phyloP scores from a whole-genome alignment of 306 rosid species.

The Fragaria vesca region DNA sequence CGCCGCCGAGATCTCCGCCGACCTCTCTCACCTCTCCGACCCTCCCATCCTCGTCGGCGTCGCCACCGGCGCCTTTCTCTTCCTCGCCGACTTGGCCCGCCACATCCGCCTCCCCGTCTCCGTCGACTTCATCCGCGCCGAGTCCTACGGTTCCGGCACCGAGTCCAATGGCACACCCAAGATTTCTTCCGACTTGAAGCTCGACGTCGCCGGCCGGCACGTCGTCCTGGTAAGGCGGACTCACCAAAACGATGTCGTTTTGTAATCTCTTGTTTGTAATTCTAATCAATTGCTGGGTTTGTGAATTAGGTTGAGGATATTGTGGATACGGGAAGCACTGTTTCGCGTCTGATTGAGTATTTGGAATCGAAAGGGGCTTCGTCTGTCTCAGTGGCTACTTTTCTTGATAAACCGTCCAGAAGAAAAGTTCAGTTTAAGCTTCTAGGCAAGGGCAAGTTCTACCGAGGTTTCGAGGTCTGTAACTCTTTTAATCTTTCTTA shows the following conservation, averaged over 20 bases:
- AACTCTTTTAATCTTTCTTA: neutral
- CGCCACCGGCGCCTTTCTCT: too few relatives aligned
- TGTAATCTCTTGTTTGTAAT: neutral
- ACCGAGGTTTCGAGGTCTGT: conserved; percentile 69
- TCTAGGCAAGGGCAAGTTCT: conserved; percentile 67
- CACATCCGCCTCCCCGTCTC: conserved; percentile 53
- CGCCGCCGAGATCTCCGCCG: conserved; percentile 27
- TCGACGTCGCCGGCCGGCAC: conserved; percentile 58
- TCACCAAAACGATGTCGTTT: too few relatives aligned
- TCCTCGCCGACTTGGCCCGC: conserved; percentile 55
- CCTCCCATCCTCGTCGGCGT: too few relatives aligned
- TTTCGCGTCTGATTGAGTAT: conserved; percentile 27
- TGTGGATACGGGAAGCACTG: too few relatives aligned
- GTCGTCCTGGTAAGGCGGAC: conserved; percentile 59
- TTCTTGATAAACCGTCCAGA: conserved; percentile 79
- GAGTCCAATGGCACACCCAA: conserved; percentile 55
- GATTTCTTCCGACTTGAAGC: conserved; percentile 60
- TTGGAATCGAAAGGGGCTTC: conserved; percentile 68
- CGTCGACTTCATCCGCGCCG: conserved; percentile 65
- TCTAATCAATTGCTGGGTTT: neutral
- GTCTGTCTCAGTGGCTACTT: conserved; percentile 46
- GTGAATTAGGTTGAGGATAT: too few relatives aligned
- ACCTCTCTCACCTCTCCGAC: too few relatives aligned
- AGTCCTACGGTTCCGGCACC: conserved; percentile 76
- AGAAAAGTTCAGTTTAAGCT: conserved; percentile 60